These are phyloP conservation scores for Sporothrix inflata DNA, from an alignment of 2,329 filamentous ascomycete genomes.

Conservation along the genomic window DNA sequence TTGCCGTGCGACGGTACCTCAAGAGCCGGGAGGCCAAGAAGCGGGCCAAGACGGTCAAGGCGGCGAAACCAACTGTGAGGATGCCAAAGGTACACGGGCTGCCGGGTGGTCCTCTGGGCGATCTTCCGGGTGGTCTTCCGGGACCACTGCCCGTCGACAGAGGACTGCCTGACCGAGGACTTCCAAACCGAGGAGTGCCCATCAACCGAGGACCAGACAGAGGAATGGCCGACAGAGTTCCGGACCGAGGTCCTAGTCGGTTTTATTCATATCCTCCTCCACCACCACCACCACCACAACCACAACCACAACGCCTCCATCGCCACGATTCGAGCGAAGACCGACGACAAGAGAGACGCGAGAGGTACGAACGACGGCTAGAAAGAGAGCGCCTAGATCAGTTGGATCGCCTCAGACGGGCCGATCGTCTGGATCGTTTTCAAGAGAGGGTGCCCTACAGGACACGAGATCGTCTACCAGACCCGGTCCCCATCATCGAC, in stretches of 20 bases:
- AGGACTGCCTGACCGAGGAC: not conserved
- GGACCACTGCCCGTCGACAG: not conserved
- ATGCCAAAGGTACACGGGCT: not conserved
- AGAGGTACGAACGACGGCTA: not conserved
- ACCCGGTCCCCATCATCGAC: not conserved
- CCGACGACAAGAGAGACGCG: not conserved
- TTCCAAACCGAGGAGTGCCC: no score
- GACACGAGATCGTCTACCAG: not conserved
- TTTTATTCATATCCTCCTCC: not conserved
- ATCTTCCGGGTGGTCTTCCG: not conserved
- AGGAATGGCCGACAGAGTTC: no score
- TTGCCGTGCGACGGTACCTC: slow-evolving; percentile 25
- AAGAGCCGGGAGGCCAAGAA: slow-evolving; percentile 5
- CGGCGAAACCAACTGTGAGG: not conserved
- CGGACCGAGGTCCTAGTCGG: not conserved
- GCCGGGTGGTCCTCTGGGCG: not conserved
- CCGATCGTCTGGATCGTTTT: no score
- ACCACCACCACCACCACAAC: not conserved
- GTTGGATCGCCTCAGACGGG: not conserved
- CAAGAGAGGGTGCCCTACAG: not conserved
- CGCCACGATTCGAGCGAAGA: not conserved
- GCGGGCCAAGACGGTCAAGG: not conserved
- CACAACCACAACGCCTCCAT: not conserved
- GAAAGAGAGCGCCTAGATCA: not conserved
- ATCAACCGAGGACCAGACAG: no score